These are phyloP conservation scores for Aspergillus avenaceus DNA, from an alignment of 495 filamentous ascomycete species.

Conservation along the genomic window DNA sequence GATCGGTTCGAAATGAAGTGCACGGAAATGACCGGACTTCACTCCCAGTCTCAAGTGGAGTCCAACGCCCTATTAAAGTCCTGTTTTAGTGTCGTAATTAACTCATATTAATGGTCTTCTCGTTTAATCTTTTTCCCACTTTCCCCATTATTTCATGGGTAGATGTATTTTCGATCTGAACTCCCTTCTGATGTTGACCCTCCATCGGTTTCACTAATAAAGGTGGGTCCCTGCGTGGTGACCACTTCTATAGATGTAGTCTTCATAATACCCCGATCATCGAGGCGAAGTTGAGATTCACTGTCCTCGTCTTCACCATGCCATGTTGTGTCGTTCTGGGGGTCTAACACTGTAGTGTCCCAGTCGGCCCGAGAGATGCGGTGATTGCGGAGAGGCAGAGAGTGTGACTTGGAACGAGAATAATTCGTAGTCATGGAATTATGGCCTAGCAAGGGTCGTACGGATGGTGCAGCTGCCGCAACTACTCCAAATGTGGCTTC, in stretches of 20 bases:
- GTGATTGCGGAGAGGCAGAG: background rate
- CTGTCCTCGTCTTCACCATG: background rate
- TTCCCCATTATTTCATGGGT: too few species aligned
- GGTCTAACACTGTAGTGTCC: background rate
- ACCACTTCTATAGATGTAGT: background rate
- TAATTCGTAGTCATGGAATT: slow-evolving; percentile 8
- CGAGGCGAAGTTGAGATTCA: background rate
- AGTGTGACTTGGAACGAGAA: slow-evolving; percentile 6
- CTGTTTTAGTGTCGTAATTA: background rate
- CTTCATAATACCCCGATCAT: background rate
- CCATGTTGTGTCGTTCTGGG: background rate
- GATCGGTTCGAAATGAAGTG: background rate
- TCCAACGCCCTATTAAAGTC: background rate
- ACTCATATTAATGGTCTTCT: too few species aligned
- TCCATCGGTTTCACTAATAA: background rate
- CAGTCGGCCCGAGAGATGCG: background rate
- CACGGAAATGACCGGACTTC: background rate
- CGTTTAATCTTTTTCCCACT: background rate
- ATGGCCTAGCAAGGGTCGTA: slow-evolving; percentile 7
- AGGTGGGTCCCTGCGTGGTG: background rate
- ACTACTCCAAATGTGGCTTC: slow-evolving; percentile 1
- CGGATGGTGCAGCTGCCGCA: slow-evolving; percentile 2
- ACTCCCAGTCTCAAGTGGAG: background rate
- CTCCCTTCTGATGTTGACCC: background rate
- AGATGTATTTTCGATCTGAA: background rate